phyloP scores from a whole-genome alignment of 1,284 basidiomycete species.

The Schizophyllum commune region DNA sequence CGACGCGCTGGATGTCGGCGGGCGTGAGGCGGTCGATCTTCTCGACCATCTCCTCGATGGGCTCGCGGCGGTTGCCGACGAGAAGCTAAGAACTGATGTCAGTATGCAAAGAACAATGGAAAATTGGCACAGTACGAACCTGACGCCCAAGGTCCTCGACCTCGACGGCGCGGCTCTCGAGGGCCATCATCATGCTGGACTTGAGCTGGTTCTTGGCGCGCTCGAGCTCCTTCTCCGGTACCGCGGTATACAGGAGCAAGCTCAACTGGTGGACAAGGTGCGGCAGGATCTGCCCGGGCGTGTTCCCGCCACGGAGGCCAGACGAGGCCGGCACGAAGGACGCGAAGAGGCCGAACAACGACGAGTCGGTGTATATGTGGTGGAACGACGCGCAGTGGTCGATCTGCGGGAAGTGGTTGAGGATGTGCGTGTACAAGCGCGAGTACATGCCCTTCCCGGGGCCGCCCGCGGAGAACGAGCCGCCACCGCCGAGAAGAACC shows the following conservation, averaged over 20 bases:
- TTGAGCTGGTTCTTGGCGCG: constrained; percentile 97
- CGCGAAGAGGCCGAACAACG: constrained; percentile 90
- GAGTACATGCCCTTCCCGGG: constrained; percentile 99
- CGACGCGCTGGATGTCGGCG: constrained; percentile 66
- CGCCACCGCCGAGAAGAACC: constrained; percentile 91
- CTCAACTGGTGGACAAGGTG: constrained; percentile 84
- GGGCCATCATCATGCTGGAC: constrained; percentile 89
- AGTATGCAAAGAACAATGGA: background rate
- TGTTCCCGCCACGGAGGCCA: constrained; percentile 49
- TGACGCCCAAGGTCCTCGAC: constrained; percentile 86
- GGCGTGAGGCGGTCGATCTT: constrained; percentile 81
- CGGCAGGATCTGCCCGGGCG: constrained; percentile 67
- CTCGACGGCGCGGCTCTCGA: constrained; percentile 87
- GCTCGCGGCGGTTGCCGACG: constrained; percentile 80
- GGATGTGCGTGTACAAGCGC: constrained; percentile 93
- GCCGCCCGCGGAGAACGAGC: constrained; percentile 92
- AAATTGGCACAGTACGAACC: constrained; percentile 29
- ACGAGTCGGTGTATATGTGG: constrained; percentile 94
- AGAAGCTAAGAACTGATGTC: constrained; percentile 52
- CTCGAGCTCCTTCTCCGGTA: constrained; percentile 65
- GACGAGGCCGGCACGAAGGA: constrained; percentile 74
- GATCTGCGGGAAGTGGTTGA: constrained; percentile 91
- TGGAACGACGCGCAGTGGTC: constrained; percentile 99
- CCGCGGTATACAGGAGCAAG: constrained; percentile 58
- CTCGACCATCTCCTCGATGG: constrained; percentile 87